Evolutionary conservation across 345 rosid genomes (phyloP).

Genomic region (Salix purpurea): DNA sequence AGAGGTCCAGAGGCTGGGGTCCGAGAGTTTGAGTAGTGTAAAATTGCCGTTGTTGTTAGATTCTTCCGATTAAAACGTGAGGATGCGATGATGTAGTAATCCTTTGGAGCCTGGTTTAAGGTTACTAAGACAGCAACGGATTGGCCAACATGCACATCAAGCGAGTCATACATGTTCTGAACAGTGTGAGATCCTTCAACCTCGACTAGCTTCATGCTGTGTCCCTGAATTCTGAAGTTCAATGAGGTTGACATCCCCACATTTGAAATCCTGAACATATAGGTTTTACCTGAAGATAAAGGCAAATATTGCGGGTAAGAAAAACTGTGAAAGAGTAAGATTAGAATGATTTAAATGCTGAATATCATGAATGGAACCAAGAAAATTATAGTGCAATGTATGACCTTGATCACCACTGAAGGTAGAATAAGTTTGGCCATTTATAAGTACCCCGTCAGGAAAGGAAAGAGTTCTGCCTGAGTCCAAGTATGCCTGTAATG

Average conservation of each 20-base stretch:
- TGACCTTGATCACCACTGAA: conserved; percentile 39
- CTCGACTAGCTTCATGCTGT: conserved; percentile 71
- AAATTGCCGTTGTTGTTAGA: conserved; percentile 48
- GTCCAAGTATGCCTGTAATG: conserved; percentile 48
- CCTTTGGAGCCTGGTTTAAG: conserved; percentile 65
- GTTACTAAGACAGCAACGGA: conserved; percentile 71
- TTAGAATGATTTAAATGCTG: background rate
- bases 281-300: conserved; percentile 63
- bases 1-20: conserved; percentile 61
- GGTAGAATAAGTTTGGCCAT: conserved; percentile 33
- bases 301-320: conserved; percentile 1
- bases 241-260: conserved; percentile 63
- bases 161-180: conserved; percentile 71
- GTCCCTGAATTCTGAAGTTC: conserved; percentile 87
- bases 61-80: conserved; percentile 44
- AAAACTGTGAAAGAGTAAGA: background rate
- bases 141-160: conserved; percentile 88
- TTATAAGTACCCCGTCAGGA: conserved; percentile 44
- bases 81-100: conserved; percentile 76
- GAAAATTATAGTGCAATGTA: background rate
- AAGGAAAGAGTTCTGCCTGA: conserved; percentile 62
- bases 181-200: conserved; percentile 84
- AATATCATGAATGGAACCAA: background rate
- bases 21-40: conserved; percentile 63
- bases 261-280: conserved; percentile 83